phyloP scores from a whole-genome alignment of 2,329 filamentous ascomycete genomes.

The Nemania sp. region DNA sequence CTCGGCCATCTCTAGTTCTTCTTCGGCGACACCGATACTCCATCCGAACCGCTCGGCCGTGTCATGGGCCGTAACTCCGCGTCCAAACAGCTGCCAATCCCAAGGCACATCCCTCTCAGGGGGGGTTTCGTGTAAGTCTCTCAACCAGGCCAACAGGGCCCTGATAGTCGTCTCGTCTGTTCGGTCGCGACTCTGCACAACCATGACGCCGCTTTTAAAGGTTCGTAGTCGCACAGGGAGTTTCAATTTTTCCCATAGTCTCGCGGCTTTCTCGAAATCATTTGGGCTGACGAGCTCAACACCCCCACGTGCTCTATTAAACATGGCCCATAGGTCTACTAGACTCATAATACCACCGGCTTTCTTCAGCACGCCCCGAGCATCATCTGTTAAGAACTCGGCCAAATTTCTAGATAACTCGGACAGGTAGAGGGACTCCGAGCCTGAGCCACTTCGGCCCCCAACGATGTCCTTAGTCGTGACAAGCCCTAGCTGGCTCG shows the following conservation, averaged over 20 bases:
- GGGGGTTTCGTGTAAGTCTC: conserved; percentile 74
- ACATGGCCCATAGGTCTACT: conserved; percentile 92
- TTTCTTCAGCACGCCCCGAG: conserved; percentile 78
- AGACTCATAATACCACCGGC: conserved; percentile 90
- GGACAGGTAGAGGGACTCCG: conserved; percentile 88
- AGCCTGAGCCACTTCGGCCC: conserved; percentile 70
- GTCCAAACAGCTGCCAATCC: conserved; percentile 83
- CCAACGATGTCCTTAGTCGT: conserved; percentile 95
- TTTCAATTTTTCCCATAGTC: conserved; percentile 87
- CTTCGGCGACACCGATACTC: conserved; percentile 95
- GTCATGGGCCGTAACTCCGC: conserved; percentile 90
- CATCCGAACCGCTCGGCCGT: conserved; percentile 91
- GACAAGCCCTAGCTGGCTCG: conserved; percentile 85
- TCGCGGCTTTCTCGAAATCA: conserved; percentile 91
- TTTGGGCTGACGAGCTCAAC: conserved; percentile 93
- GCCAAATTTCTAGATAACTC: conserved; percentile 87
- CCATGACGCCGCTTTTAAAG: conserved; percentile 94
- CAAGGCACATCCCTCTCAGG: conserved; percentile 74
- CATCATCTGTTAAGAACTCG: conserved; percentile 89
- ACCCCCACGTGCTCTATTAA: conserved; percentile 91
- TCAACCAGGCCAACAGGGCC: conserved; percentile 80
- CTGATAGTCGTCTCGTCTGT: conserved; percentile 91
- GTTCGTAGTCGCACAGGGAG: conserved; percentile 87
- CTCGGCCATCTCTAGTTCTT: conserved; percentile 97
- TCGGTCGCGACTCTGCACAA: conserved; percentile 88